Percentiles rank a stretch among this genome's conserved stretches.
phyloP scores from a whole-genome alignment of 1,284 basidiomycete species.

The Irpex rosettiformis region DNA sequence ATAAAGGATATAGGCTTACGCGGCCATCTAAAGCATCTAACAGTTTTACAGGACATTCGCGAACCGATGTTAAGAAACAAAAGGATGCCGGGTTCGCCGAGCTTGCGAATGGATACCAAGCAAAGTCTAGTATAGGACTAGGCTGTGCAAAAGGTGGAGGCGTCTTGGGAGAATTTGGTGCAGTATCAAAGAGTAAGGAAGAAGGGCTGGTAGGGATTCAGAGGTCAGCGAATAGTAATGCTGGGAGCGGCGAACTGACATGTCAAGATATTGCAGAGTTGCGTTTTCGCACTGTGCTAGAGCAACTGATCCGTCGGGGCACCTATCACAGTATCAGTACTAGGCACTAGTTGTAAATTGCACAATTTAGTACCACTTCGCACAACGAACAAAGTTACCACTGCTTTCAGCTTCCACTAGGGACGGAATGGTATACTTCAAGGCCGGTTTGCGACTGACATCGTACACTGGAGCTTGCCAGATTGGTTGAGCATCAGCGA shows the following conservation, averaged over 20 bases:
- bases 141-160: constrained; percentile 43
- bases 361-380: constrained; percentile 43
- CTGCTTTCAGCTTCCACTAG: background rate
- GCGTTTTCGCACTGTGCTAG: constrained; percentile 62
- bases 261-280: constrained; percentile 45
- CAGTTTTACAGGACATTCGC: constrained; percentile 80
- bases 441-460: constrained; percentile 5
- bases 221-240: no score
- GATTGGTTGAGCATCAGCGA: background rate
- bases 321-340: constrained; percentile 39
- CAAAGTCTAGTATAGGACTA: constrained; percentile 68
- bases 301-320: constrained; percentile 56
- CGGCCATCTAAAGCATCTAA: constrained; percentile 76
- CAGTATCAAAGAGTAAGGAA: background rate
- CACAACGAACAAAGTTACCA: constrained; percentile 43
- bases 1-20: constrained; percentile 38
- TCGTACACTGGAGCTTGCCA: constrained; percentile 19
- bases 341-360: background rate
- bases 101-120: constrained; percentile 81
- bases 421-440: background rate
- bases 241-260: no score
- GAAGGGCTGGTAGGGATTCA: background rate
- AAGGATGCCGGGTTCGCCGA: constrained; percentile 54
- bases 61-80: constrained; percentile 79
- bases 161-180: constrained; percentile 10